Conservation (phyloP, 1,139 yeast species). For the Saccharomyces hybrid region DNA sequence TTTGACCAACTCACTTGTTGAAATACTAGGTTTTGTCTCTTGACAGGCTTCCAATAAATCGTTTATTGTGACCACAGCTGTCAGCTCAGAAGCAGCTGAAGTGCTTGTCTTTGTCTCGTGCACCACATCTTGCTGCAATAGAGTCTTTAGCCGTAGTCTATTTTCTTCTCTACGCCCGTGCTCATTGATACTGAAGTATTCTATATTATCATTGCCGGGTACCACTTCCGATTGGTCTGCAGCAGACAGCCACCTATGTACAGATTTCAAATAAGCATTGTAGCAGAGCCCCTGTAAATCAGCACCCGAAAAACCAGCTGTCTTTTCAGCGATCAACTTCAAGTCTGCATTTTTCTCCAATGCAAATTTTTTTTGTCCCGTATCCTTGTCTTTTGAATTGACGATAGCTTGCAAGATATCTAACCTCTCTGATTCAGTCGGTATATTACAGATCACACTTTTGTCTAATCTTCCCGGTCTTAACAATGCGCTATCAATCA, state of each 20-base stretch:
- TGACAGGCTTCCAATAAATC: conserved; percentile 58
- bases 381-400: conserved; percentile 11
- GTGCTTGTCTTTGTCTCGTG: background rate
- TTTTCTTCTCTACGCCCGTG: background rate
- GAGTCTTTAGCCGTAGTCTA: background rate
- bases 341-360: conserved; percentile 46
- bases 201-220: background rate
- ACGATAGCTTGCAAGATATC: conserved; percentile 48
- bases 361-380: conserved; percentile 38
- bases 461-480: conserved; percentile 96
- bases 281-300: conserved; percentile 89
- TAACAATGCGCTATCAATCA: conserved; percentile 87
- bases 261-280: conserved; percentile 86
- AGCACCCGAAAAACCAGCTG: conserved; percentile 87
- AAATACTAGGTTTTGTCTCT: conserved; percentile 85
- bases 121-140: background rate
- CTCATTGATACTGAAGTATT: background rate
- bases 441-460: conserved; percentile 84
- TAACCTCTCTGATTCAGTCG: conserved; percentile 57
- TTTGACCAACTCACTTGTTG: conserved; percentile 59
- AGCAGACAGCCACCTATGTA: conserved; percentile 54
- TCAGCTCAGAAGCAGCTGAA: background rate
- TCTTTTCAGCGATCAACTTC: conserved; percentile 45
- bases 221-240: background rate
- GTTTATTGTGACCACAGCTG: conserved; percentile 36